These are phyloP conservation scores for Erythrophleum fordii DNA, from an alignment of 306 rosid genomes.

Conservation along the genomic window DNA sequence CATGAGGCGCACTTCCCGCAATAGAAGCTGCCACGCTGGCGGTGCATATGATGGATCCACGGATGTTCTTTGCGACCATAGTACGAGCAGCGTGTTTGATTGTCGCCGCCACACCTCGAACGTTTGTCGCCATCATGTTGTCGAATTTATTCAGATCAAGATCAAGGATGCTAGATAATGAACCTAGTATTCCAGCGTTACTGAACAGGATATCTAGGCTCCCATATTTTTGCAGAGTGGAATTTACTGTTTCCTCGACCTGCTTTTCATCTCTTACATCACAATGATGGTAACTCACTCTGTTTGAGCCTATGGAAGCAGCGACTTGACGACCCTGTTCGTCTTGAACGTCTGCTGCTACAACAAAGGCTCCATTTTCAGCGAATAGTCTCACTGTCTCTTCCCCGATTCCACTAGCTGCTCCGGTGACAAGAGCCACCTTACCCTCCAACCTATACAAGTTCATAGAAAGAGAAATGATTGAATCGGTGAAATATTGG, in stretches of 20 bases:
- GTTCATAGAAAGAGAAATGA: not conserved
- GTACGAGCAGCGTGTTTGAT: constrained; percentile 74
- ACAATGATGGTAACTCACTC: constrained; percentile 68
- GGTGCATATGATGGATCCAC: constrained; percentile 83
- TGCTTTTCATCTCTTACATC: constrained; percentile 83
- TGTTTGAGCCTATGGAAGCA: constrained; percentile 54
- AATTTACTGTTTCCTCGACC: constrained; percentile 61
- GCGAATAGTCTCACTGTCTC: constrained; percentile 68
- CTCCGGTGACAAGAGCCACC: constrained; percentile 85
- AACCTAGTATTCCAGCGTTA: constrained; percentile 81
- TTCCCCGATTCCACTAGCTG: constrained; percentile 89
- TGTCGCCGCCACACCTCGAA: constrained; percentile 69
- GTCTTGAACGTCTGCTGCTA: constrained; percentile 82
- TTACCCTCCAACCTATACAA: constrained; percentile 72
- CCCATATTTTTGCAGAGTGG: constrained; percentile 67
- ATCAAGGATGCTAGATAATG: constrained; percentile 62
- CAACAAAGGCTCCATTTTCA: constrained; percentile 68
- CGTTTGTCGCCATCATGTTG: constrained; percentile 67
- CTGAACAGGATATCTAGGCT: constrained; percentile 71
- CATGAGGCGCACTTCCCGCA: constrained; percentile 74
- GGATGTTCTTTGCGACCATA: constrained; percentile 61
- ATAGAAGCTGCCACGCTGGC: constrained; percentile 68
- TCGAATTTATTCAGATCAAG: constrained; percentile 69
- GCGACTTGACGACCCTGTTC: constrained; percentile 62
- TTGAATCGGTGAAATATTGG: not conserved